These are phyloP conservation scores for Yamadazyma diospyri DNA, from an alignment of 1,139 yeast genomes.

Conservation along the genomic window DNA sequence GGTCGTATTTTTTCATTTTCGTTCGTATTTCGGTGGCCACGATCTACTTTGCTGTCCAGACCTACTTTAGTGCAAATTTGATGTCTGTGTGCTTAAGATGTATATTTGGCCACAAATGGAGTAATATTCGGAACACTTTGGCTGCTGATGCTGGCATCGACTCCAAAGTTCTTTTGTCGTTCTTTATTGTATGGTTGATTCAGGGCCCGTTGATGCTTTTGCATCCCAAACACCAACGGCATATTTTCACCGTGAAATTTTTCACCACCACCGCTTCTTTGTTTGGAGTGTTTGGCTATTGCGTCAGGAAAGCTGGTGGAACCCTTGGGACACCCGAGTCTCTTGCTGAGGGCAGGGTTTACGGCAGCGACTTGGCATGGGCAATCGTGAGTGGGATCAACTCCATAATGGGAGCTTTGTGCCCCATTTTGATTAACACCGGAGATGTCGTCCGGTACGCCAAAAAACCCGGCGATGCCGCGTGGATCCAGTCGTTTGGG, in stretches of 20 bases:
- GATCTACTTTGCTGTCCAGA: slow-evolving; percentile 13
- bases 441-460: slow-evolving; percentile 14
- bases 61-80: slow-evolving; percentile 10
- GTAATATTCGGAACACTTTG: slow-evolving; percentile 7
- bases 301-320: slow-evolving; percentile 14
- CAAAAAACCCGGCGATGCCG: slow-evolving; percentile 12
- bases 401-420: slow-evolving; percentile 14
- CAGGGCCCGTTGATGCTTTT: slow-evolving; percentile 11
- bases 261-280: slow-evolving; percentile 10
- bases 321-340: slow-evolving; percentile 13
- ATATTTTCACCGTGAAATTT: slow-evolving; percentile 9
- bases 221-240: slow-evolving; percentile 11
- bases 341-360: slow-evolving; percentile 8
- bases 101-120: slow-evolving; percentile 13
- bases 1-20: slow-evolving; percentile 12
- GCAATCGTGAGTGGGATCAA: slow-evolving; percentile 12
- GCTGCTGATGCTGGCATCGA: slow-evolving; percentile 8
- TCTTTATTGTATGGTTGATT: slow-evolving; percentile 11
- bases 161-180: slow-evolving; percentile 10
- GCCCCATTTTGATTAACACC: slow-evolving; percentile 13
- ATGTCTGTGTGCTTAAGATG: slow-evolving; percentile 11
- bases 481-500: slow-evolving; percentile 14
- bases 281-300: slow-evolving; percentile 12
- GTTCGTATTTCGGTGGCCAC: slow-evolving; percentile 12
- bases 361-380: slow-evolving; percentile 13